Base-by-base conservation (phyloP, 139 green algal genomes). In the Auxenochlorella pyrenoidosa region DNA sequence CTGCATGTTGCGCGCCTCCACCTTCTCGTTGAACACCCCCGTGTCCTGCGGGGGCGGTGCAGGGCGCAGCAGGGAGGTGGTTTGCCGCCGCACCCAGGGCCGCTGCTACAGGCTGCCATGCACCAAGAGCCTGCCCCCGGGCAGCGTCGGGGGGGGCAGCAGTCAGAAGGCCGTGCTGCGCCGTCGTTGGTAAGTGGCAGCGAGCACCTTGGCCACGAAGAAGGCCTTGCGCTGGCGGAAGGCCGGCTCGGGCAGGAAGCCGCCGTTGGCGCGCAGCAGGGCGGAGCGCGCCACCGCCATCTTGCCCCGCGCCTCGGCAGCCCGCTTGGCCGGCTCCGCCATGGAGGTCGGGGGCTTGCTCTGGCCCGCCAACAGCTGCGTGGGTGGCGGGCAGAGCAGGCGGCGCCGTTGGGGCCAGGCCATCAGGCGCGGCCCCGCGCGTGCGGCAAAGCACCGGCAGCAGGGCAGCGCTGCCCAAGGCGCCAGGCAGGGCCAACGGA, bases 191-290 rank as follows among this genome's bases (percentile, higher is more conserved):
- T n/a, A n/a, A n/a, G n/a, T n/a, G n/a, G 6, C n/a, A 40, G 12
- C 0, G 71, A 76, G 3, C 79, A 96, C 94, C 92, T 97, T 96
- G 24, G 80, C 93, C 34, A 83, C 76, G 34, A 98, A 96, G 83
- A 92, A 96, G 60, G 90, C 82, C 82, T 92, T 92, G 77, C 96
- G 92, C 93, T 96, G 94, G 44, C 91, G 90, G 79, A 94, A 95
- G 5, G 86, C 91, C 1, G 40, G 79, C 44, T 95, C 92, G 3
- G 91, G 75, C 15, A 96, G 88, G 72, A 88, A 94, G 22, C 73
- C 75, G 38, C 40, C 77, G 28, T 90, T 90, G 3, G 77, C 65
- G 1, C 94, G 90, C 54, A 98, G 82, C 30, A 94, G 68, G 51
- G 90, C 77, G 0, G 91, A 94, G 2, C 95, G 91, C 2, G 88